A percentile compares a stretch with the other conserved stretches of the same genome.
These are phyloP conservation scores for Colletotrichum paranaense DNA, from an alignment of 2,329 filamentous ascomycete genomes.

Conservation along the genomic window DNA sequence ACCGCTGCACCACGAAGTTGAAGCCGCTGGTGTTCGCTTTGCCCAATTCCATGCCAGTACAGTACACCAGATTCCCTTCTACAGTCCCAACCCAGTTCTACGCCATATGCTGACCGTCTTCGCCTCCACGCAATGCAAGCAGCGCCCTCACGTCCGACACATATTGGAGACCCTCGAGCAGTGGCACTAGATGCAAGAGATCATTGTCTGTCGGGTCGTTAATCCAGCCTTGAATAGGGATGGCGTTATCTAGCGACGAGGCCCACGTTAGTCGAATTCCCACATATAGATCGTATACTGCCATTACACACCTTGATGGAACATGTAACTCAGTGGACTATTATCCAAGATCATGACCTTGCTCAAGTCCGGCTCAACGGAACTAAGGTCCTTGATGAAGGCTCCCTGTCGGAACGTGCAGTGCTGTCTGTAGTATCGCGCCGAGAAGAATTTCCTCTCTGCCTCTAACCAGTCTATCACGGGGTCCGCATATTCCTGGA, in stretches of 20 bases:
- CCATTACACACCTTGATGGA: constrained; percentile 84
- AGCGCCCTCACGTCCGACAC: constrained; percentile 95
- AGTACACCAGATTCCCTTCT: constrained; percentile 26
- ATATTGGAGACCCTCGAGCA: constrained; percentile 95
- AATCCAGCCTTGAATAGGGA: constrained; percentile 99
- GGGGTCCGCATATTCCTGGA: constrained; percentile 98
- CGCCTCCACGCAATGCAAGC: constrained; percentile 87
- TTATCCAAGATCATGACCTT: constrained; percentile 99
- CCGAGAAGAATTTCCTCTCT: constrained; percentile 95
- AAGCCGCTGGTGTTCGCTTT: constrained; percentile 27
- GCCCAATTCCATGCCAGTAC: constrained; percentile 32
- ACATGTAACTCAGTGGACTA: constrained; percentile 97
- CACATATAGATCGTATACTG: neutral
- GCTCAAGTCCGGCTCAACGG: constrained; percentile 95
- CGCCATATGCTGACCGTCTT: constrained; percentile 74
- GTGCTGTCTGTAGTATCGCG: constrained; percentile 94
- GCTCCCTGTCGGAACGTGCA: constrained; percentile 95
- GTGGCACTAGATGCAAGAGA: constrained; percentile 88
- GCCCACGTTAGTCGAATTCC: neutral
- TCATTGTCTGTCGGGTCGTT: constrained; percentile 98
- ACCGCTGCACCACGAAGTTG: constrained; percentile 27
- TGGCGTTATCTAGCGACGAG: constrained; percentile 85
- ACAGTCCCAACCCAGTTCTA: constrained; percentile 38
- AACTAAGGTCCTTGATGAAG: constrained; percentile 97
- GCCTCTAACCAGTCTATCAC: constrained; percentile 99